phyloP scores from a whole-genome alignment of 1,284 basidiomycete genomes.

The Ceratobasidium sp. region DNA sequence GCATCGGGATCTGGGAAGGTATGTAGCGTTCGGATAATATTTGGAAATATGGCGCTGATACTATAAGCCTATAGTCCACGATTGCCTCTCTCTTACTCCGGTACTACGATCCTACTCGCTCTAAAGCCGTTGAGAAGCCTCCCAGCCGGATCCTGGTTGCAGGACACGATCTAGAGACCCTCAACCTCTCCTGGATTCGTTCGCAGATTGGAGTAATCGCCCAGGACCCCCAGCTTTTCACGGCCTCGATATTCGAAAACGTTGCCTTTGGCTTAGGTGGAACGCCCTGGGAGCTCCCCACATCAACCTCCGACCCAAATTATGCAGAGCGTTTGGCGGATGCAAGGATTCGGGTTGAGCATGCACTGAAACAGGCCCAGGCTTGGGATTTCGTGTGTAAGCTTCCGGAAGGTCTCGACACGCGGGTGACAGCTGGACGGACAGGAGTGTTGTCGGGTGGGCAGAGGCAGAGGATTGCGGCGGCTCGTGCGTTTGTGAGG shows the following conservation, averaged over 20 bases:
- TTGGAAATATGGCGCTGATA: slow-evolving; percentile 2
- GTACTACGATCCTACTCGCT: slow-evolving; percentile 57
- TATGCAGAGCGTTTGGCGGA: slow-evolving; percentile 50
- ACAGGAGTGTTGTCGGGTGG: slow-evolving; percentile 56
- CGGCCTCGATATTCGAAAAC: slow-evolving; percentile 57
- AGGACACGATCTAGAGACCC: slow-evolving; percentile 53
- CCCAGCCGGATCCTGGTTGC: slow-evolving; percentile 52
- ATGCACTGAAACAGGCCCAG: slow-evolving; percentile 54
- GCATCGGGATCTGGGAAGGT: slow-evolving; percentile 57
- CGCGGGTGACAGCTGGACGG: slow-evolving; percentile 56
- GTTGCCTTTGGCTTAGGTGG: slow-evolving; percentile 56
- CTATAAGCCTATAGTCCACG: slow-evolving; percentile 54
- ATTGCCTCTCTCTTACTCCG: slow-evolving; percentile 56
- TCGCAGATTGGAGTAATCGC: slow-evolving; percentile 58
- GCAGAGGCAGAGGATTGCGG: slow-evolving; percentile 57
- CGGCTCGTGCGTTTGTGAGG: slow-evolving; percentile 57
- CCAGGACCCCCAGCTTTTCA: slow-evolving; percentile 58
- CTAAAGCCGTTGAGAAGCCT: slow-evolving; percentile 39
- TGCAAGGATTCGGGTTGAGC: slow-evolving; percentile 50
- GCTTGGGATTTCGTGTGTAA: slow-evolving; percentile 57
- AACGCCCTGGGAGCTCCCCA: slow-evolving; percentile 50
- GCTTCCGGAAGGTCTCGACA: slow-evolving; percentile 57
- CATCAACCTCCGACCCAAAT: slow-evolving; percentile 47
- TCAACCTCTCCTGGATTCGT: slow-evolving; percentile 57
- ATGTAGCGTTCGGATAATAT: not conserved